Evolutionary conservation across 2,329 filamentous ascomycete genomes (phyloP).

Genomic region (Zasmidium cellare): DNA sequence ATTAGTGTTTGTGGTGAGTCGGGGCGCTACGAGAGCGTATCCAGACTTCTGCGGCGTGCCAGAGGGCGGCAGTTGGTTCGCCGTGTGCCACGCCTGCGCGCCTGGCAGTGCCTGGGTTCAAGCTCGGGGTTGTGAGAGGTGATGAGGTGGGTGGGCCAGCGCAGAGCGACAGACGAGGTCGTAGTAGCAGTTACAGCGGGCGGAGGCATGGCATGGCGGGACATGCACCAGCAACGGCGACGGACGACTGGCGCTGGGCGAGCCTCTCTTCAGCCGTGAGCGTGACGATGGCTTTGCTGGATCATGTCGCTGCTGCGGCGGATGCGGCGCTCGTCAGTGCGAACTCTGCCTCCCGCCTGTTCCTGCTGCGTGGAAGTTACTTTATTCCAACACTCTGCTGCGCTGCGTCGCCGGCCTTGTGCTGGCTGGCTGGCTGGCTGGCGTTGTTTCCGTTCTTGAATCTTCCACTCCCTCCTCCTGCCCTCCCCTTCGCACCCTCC

Average conservation of each 20-base stretch:
- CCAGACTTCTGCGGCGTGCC: neutral
- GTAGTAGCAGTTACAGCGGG: too few species aligned
- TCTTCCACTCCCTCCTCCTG: neutral
- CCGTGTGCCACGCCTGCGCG: neutral
- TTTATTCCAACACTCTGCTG: too few species aligned
- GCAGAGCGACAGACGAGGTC: neutral
- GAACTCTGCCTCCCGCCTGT: neutral
- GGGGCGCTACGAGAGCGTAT: neutral
- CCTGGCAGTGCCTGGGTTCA: neutral
- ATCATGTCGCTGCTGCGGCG: neutral
- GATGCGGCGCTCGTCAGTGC: neutral
- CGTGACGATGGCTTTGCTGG: neutral
- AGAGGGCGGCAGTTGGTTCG: neutral
- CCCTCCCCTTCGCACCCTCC: neutral
- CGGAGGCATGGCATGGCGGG: neutral
- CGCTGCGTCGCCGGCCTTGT: too few species aligned
- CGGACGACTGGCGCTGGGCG: too few species aligned
- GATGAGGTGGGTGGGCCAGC: neutral
- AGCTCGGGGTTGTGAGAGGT: neutral
- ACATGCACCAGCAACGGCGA: neutral
- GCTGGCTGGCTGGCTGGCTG: neutral
- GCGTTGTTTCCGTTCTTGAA: too few species aligned
- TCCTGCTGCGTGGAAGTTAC: too few species aligned
- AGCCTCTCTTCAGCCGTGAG: neutral
- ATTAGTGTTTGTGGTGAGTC: constrained; percentile 4